Evolutionary conservation across 805 yeast species (phyloP).

Genomic region (Barnettozyma pratensis): DNA sequence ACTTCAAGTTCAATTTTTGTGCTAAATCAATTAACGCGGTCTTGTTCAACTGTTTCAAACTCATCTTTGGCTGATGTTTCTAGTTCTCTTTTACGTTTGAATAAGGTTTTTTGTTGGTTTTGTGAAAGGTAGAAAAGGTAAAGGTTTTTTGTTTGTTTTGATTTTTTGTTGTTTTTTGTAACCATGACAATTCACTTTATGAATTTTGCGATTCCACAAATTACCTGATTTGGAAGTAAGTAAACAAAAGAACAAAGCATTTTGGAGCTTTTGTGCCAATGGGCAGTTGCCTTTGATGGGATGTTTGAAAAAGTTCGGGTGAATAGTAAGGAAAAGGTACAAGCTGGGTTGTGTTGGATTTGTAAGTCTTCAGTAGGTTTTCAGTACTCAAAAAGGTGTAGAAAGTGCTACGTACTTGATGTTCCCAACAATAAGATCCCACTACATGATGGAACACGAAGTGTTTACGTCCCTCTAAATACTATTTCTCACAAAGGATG

Average conservation of each 20-base stretch:
- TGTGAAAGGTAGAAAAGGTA: constrained; percentile 1
- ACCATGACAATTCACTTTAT: neutral
- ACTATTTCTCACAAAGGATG: too few relatives aligned
- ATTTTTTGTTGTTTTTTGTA: constrained; percentile 4
- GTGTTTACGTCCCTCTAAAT: too few relatives aligned
- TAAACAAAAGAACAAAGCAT: constrained; percentile 13
- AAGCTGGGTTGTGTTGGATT: too few relatives aligned
- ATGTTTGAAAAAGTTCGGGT: too few relatives aligned
- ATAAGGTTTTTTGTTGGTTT: neutral
- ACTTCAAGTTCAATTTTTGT: constrained; percentile 30
- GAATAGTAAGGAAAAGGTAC: too few relatives aligned
- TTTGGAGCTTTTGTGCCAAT: neutral
- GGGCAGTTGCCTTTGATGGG: neutral
- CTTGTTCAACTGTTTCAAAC: constrained; percentile 33
- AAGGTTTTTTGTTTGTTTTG: constrained; percentile 1
- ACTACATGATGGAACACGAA: too few relatives aligned
- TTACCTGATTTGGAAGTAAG: constrained; percentile 14
- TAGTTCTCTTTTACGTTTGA: too few relatives aligned
- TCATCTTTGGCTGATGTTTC: constrained; percentile 16
- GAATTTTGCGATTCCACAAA: constrained; percentile 1
- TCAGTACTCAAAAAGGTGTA: too few relatives aligned
- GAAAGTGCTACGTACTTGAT: too few relatives aligned
- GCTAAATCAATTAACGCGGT: constrained; percentile 33
- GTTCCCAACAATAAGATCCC: too few relatives aligned
- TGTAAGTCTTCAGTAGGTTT: too few relatives aligned